Evolutionary conservation across 306 rosid genomes (phyloP).

Genomic region (Castanopsis chinensis): DNA sequence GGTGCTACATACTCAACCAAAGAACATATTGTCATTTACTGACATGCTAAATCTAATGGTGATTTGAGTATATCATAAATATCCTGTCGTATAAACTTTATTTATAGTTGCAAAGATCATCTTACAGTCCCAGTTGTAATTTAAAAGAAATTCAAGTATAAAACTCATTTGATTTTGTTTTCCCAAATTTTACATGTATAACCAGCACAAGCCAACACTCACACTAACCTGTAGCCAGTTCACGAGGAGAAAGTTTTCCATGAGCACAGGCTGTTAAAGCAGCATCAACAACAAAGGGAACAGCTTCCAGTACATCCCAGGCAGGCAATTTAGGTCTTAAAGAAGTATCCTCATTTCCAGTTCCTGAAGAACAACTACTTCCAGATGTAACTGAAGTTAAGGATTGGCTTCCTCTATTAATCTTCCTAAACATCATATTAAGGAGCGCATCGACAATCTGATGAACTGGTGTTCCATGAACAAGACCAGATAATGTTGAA

Average conservation of each 20-base stretch:
- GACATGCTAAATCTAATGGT: not conserved
- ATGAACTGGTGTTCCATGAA: slow-evolving; percentile 93
- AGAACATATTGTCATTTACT: not conserved
- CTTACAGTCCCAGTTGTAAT: not conserved
- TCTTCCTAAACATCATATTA: slow-evolving; percentile 81
- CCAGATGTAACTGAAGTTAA: slow-evolving; percentile 65
- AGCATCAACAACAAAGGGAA: slow-evolving; percentile 96
- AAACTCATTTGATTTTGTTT: not conserved
- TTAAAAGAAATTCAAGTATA: not conserved
- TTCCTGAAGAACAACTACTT: slow-evolving; percentile 91
- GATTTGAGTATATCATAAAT: not conserved
- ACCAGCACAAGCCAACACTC: slow-evolving; percentile 6
- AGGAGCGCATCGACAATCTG: slow-evolving; percentile 94
- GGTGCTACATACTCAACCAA: not conserved
- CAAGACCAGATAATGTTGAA: slow-evolving; percentile 92
- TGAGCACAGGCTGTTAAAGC: slow-evolving; percentile 98
- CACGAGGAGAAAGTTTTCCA: slow-evolving; percentile 93
- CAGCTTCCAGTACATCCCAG: slow-evolving; percentile 95
- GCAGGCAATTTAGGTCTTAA: slow-evolving; percentile 88
- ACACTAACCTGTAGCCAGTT: slow-evolving; percentile 83
- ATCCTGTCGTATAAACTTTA: not conserved
- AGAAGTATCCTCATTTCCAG: slow-evolving; percentile 63
- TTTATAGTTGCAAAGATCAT: not conserved
- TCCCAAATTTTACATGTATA: not conserved
- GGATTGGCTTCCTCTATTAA: slow-evolving; percentile 64